A percentile compares a stretch with the other conserved stretches of the same genome.
phyloP scores from a whole-genome alignment of 495 filamentous ascomycete species.

The Penicillium salamii region DNA sequence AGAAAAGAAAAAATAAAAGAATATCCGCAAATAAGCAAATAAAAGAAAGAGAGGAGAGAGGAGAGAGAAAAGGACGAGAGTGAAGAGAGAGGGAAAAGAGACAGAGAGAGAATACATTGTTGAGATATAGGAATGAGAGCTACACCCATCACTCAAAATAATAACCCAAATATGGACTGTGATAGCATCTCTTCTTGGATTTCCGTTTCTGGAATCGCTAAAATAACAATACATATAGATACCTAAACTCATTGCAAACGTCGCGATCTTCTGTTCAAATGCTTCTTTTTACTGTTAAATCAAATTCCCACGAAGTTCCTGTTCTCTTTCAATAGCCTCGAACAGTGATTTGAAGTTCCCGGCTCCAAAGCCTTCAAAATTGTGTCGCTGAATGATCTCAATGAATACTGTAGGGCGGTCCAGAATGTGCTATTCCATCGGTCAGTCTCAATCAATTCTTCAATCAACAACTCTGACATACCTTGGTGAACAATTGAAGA shows the following conservation, averaged over 20 bases:
- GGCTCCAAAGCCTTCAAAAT: conserved; percentile 86
- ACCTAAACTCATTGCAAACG: not conserved
- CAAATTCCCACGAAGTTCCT: conserved; percentile 78
- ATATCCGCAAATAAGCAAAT: too few species aligned
- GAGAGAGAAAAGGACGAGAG: too few species aligned
- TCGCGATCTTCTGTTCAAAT: not conserved
- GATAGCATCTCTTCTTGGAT: too few species aligned
- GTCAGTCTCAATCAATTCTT: conserved; percentile 16
- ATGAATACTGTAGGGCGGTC: conserved; percentile 92
- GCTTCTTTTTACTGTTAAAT: conserved; percentile 15
- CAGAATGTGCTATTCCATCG: conserved; percentile 63
- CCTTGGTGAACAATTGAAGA: conserved; percentile 82
- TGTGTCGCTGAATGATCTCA: conserved; percentile 86
- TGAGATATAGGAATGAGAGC: too few species aligned
- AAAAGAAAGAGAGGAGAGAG: too few species aligned
- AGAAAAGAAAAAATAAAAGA: too few species aligned
- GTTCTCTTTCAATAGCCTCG: conserved; percentile 88
- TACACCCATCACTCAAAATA: too few species aligned
- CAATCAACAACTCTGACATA: conserved; percentile 19
- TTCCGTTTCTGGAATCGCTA: not conserved
- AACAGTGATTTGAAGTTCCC: conserved; percentile 95
- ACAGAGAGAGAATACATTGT: too few species aligned
- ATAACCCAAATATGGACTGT: too few species aligned
- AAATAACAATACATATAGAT: not conserved
- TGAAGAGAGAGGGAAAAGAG: too few species aligned